Percentiles rank a stretch among this genome's conserved stretches.
Evolutionary conservation across 2,329 filamentous ascomycete genomes (phyloP).

Genomic region (Colletotrichum tanaceti): DNA sequence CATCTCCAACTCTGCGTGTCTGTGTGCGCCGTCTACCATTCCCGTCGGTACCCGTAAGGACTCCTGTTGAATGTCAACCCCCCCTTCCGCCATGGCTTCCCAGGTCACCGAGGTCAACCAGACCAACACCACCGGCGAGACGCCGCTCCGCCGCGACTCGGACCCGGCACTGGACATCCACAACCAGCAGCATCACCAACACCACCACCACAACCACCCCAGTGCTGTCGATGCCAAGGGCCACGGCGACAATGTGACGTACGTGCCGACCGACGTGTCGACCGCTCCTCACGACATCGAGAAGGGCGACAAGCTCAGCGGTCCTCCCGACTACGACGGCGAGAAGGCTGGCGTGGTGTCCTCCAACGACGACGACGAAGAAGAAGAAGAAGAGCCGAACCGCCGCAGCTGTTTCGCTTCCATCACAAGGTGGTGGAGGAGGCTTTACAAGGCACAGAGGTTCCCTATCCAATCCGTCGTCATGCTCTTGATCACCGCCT

Average conservation of each 20-base stretch:
- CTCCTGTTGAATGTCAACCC: conserved; percentile 11
- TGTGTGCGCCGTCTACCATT: conserved; percentile 23
- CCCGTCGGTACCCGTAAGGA: conserved; percentile 1
- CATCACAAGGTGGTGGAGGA: conserved; percentile 54
- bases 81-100: conserved; percentile 30
- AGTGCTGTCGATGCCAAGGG: conserved; percentile 48
- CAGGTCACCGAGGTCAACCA: conserved; percentile 35
- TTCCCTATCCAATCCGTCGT: conserved; percentile 56
- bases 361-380: conserved; percentile 44
- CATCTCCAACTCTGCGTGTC: conserved; percentile 12
- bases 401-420: conserved; percentile 55
- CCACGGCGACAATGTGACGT: conserved; percentile 59
- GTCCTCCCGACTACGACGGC: conserved; percentile 54
- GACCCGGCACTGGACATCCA: conserved; percentile 52
- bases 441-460: too few species aligned
- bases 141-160: conserved; percentile 45
- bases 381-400: conserved; percentile 43
- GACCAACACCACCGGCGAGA: conserved; percentile 24
- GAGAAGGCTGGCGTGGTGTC: conserved; percentile 53
- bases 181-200: conserved; percentile 58
- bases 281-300: conserved; percentile 50
- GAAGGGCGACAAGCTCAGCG: conserved; percentile 43
- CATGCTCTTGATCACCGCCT: conserved; percentile 62
- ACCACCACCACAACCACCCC: conserved; percentile 58
- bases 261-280: conserved; percentile 55